Evolutionary conservation across 2,329 filamentous ascomycete species (phyloP).

Genomic region (Colletotrichum tropicale): DNA sequence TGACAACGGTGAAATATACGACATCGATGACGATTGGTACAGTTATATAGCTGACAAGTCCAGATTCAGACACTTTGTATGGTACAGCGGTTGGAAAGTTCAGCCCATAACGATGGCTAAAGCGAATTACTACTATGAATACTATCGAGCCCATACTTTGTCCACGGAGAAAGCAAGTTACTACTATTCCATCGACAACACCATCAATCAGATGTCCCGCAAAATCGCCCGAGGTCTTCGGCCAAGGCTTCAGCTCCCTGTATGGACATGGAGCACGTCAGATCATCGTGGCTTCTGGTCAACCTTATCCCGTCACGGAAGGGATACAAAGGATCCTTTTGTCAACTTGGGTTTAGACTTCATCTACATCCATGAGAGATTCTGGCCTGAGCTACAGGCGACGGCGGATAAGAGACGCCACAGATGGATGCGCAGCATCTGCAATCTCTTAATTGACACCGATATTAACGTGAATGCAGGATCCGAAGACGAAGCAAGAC

Average conservation of each 20-base stretch:
- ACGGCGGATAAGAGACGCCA: no score
- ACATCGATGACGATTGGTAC: no score
- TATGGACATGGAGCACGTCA: fast-evolving
- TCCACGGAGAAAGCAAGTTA: no score
- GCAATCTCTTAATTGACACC: not conserved
- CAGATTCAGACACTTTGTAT: no score
- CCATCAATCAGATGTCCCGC: not conserved
- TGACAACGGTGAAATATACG: no score
- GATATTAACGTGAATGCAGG: fast-evolving
- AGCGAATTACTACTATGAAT: no score
- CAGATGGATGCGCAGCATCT: not conserved
- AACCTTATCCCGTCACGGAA: not conserved
- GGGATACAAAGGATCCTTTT: fast-evolving
- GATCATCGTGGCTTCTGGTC: not conserved
- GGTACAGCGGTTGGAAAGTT: no score
- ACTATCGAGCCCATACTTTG: no score
- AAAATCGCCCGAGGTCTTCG: not conserved
- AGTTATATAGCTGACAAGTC: no score
- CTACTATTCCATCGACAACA: not conserved
- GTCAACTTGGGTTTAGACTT: not conserved
- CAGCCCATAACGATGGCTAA: no score
- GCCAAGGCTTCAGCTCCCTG: not conserved
- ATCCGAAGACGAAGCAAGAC: not conserved
- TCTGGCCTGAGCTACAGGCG: no score
- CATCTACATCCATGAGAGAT: not conserved